Evolutionary conservation across 352 stramenopile species (phyloP).

Genomic region (Phytopythium chamaehyphon): DNA sequence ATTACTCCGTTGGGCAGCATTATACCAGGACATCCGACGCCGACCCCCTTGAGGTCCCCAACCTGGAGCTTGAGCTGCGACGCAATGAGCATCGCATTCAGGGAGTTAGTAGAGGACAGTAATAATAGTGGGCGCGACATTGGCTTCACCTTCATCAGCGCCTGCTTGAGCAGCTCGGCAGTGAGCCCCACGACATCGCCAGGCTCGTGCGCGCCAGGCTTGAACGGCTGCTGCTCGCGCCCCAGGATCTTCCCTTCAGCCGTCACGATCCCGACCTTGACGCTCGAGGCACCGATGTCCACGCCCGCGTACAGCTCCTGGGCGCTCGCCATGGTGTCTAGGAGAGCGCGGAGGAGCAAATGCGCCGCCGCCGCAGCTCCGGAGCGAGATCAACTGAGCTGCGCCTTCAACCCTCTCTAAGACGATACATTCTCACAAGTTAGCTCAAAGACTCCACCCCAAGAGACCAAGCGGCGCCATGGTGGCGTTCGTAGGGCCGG

Average conservation of each 20-base stretch:
- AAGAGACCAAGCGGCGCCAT: neutral
- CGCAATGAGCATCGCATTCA: neutral
- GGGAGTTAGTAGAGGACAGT: no score
- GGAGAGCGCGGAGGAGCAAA: neutral
- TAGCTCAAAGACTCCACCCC: constrained; percentile 1
- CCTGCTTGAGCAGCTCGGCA: constrained; percentile 29
- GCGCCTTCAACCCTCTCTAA: neutral
- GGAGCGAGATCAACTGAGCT: no score
- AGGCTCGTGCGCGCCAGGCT: constrained; percentile 31
- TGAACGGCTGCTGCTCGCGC: constrained; percentile 41
- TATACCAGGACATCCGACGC: constrained; percentile 63
- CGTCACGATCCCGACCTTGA: constrained; percentile 70
- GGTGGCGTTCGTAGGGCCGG: neutral
- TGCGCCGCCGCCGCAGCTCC: neutral
- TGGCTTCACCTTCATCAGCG: constrained; percentile 35
- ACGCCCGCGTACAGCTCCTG: constrained; percentile 45
- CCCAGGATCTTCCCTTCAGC: constrained; percentile 38
- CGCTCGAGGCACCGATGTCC: constrained; percentile 69
- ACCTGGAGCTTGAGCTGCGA: constrained; percentile 23
- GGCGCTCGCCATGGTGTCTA: constrained; percentile 3
- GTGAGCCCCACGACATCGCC: constrained; percentile 50
- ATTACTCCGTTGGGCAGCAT: constrained; percentile 46
- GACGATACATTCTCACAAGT: neutral
- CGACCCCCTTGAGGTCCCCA: constrained; percentile 37
- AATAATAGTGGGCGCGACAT: no score